These are phyloP conservation scores for Leccinum rimulosum DNA, from an alignment of 768 basidiomycete genomes.

Conservation along the genomic window DNA sequence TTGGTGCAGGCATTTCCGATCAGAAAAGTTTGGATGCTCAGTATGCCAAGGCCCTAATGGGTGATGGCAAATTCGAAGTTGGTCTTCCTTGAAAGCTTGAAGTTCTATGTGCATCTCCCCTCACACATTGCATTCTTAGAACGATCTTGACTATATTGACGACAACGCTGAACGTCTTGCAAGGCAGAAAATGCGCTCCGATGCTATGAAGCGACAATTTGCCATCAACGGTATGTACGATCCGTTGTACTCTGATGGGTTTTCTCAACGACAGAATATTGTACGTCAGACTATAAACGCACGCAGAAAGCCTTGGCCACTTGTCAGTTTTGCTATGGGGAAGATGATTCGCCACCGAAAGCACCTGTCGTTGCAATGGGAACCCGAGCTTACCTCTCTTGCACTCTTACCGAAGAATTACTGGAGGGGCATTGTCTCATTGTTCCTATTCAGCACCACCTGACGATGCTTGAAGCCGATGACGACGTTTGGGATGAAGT, in stretches of 20 bases:
- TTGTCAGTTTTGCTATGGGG: constrained; percentile 88
- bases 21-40: constrained; percentile 91
- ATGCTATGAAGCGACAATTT: constrained; percentile 95
- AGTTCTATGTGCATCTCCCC: background rate
- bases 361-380: constrained; percentile 90
- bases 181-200: constrained; percentile 92
- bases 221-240: constrained; percentile 81
- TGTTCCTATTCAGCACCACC: constrained; percentile 91
- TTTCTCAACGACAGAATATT: background rate
- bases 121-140: constrained; percentile 39
- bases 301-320: constrained; percentile 87
- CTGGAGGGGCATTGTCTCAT: constrained; percentile 91
- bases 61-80: constrained; percentile 86
- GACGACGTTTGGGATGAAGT: constrained; percentile 99
- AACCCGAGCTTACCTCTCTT: constrained; percentile 86
- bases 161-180: constrained; percentile 94
- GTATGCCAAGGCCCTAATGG: constrained; percentile 83
- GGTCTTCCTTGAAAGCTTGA: constrained; percentile 10
- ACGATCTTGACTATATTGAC: constrained; percentile 92
- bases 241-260: background rate
- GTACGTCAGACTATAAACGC: constrained; percentile 76
- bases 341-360: constrained; percentile 87
- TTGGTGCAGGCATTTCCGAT: constrained; percentile 84
- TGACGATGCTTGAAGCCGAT: constrained; percentile 89
- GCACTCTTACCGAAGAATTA: constrained; percentile 85